Evolutionary conservation across 2,329 filamentous ascomycete genomes (phyloP).

Genomic region (Colletotrichum limetticola): DNA sequence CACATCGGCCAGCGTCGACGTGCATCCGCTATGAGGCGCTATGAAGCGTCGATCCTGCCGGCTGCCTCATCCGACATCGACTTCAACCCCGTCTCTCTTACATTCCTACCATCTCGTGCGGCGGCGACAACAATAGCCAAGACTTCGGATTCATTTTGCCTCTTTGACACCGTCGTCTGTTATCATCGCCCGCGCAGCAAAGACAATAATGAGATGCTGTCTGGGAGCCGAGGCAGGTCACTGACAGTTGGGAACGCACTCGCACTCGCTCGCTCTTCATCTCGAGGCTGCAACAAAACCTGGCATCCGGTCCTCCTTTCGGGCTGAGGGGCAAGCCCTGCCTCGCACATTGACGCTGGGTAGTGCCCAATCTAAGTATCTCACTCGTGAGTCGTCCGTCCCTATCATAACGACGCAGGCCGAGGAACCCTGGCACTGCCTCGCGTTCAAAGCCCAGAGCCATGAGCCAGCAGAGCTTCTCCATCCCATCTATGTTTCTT

Average conservation of each 20-base stretch:
- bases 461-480: not conserved
- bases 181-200: not conserved
- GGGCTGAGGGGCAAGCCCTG: not conserved
- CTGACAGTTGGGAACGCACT: not conserved
- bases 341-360: not conserved
- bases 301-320: not conserved
- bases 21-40: slow-evolving; percentile 26
- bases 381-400: not conserved
- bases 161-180: not conserved
- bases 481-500: slow-evolving; percentile 28
- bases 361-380: not conserved
- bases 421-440: slow-evolving; percentile 3
- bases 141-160: slow-evolving; percentile 10
- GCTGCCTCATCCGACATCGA: slow-evolving; percentile 26
- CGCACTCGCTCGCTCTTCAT: not conserved
- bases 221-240: not conserved
- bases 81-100: not conserved
- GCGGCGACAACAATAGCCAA: not conserved
- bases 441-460: not conserved
- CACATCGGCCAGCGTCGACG: not conserved
- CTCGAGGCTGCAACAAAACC: not conserved
- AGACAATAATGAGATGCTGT: not conserved
- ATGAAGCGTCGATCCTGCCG: slow-evolving; percentile 21
- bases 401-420: not conserved
- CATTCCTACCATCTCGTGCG: slow-evolving; percentile 4